phyloP scores from a whole-genome alignment of 805 yeast species.

The Tetrapisispora phaffii region DNA sequence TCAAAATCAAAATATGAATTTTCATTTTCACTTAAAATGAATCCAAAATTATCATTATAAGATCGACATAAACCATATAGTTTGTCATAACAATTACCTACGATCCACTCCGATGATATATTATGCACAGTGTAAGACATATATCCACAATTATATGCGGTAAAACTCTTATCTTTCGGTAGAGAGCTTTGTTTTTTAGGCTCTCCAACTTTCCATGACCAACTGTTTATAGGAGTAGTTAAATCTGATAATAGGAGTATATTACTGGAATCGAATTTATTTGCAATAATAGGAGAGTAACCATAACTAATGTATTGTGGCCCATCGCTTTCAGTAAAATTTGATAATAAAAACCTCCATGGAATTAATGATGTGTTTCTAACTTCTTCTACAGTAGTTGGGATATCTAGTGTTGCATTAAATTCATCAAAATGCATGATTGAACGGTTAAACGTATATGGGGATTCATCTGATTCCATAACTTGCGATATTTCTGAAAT shows the following conservation, averaged over 20 bases:
- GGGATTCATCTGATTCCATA: conserved; percentile 25
- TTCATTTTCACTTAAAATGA: conserved; percentile 33
- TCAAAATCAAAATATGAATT: conserved; percentile 37
- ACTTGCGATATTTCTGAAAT: conserved; percentile 29
- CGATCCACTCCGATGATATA: conserved; percentile 44
- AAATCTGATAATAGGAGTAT: conserved; percentile 26
- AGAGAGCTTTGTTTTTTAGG: conserved; percentile 31
- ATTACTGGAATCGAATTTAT: conserved; percentile 14
- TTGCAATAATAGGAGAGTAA: conserved; percentile 52
- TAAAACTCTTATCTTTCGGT: conserved; percentile 15
- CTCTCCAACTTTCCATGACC: conserved; percentile 68
- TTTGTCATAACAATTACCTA: conserved; percentile 53
- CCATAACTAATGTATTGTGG: conserved; percentile 44
- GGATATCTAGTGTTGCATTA: conserved; percentile 16
- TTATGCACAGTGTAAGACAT: conserved; percentile 17
- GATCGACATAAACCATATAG: conserved; percentile 49
- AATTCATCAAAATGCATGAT: conserved; percentile 15
- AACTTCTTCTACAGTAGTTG: conserved; percentile 9
- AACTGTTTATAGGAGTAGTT: conserved; percentile 33
- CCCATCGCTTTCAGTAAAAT: conserved; percentile 34
- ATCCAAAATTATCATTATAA: conserved; percentile 30
- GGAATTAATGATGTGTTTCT: conserved; percentile 12
- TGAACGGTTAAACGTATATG: conserved; percentile 21
- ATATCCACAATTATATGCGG: conserved; percentile 40
- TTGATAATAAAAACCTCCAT: conserved; percentile 37